Percentiles rank a stretch among this genome's conserved stretches.
Conservation (phyloP, 805 yeast species). For the Schizosaccharomyces lindneri region DNA sequence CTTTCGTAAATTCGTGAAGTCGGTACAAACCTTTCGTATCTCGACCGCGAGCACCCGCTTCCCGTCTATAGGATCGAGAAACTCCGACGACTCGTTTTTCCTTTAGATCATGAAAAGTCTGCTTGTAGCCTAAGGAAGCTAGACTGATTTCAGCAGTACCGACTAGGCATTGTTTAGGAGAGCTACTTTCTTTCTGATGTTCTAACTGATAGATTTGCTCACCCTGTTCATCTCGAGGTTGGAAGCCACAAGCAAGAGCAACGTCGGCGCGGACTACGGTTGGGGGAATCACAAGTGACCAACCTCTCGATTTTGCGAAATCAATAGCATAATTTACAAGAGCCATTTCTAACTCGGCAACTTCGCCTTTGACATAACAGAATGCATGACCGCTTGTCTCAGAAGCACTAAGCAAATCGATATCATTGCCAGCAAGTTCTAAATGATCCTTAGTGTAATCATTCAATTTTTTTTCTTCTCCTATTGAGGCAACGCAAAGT, state of each 20-base stretch:
- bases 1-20: slow-evolving; percentile 90
- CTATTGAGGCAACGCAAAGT: background rate
- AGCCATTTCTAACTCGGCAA: slow-evolving; percentile 76
- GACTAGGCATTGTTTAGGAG: slow-evolving; percentile 32
- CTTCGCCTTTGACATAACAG: slow-evolving; percentile 65
- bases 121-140: slow-evolving; percentile 50
- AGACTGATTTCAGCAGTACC: slow-evolving; percentile 93
- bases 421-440: slow-evolving; percentile 38
- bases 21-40: slow-evolving; percentile 81
- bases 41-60: slow-evolving; percentile 88
- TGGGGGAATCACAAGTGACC: slow-evolving; percentile 56
- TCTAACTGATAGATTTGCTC: slow-evolving; percentile 55
- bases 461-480: background rate
- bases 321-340: slow-evolving; percentile 53
- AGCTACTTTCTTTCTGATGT: slow-evolving; percentile 12
- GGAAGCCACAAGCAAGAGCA: slow-evolving; percentile 76
- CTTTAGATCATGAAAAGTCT: slow-evolving; percentile 16
- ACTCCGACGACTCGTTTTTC: slow-evolving; percentile 42
- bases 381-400: slow-evolving; percentile 63
- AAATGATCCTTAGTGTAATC: slow-evolving; percentile 31
- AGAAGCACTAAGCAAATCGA: slow-evolving; percentile 52
- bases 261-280: slow-evolving; percentile 57
- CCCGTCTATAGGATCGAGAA: slow-evolving; percentile 75
- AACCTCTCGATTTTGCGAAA: slow-evolving; percentile 42
- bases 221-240: slow-evolving; percentile 68